phyloP scores from a whole-genome alignment of 176 grass and related monocot genomes.

The Thalia dealbata region DNA sequence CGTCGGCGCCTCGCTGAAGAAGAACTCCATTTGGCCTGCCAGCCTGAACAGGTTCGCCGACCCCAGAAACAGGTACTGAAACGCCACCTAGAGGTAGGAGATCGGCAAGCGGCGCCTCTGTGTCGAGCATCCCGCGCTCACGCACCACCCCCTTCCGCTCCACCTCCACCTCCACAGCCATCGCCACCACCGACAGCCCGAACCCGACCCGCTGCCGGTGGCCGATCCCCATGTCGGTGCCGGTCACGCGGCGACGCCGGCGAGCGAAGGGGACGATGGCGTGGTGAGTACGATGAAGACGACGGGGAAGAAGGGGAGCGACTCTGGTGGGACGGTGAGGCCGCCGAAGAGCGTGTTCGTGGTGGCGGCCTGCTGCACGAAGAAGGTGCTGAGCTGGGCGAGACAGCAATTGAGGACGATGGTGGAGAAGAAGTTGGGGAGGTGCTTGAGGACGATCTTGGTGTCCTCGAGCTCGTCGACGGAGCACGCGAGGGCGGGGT shows the following conservation, averaged over 20 bases:
- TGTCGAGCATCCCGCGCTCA: constrained; percentile 21
- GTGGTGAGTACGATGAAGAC: constrained; percentile 59
- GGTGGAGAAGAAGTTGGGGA: constrained; percentile 80
- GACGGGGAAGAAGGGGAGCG: constrained; percentile 73
- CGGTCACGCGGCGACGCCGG: constrained; percentile 20
- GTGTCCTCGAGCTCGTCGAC: constrained; percentile 68
- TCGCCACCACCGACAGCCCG: constrained; percentile 53
- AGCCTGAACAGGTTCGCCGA: constrained; percentile 74
- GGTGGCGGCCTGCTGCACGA: constrained; percentile 66
- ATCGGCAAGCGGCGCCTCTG: constrained; percentile 38
- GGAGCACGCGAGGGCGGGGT: constrained; percentile 39
- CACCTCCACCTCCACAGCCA: constrained; percentile 65
- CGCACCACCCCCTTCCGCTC: constrained; percentile 60
- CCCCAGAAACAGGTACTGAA: constrained; percentile 82
- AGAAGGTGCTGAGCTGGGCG: constrained; percentile 87
- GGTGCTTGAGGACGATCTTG: constrained; percentile 71
- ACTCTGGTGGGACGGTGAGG: constrained; percentile 58
- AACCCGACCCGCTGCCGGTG: constrained; percentile 79
- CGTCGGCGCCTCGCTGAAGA: constrained; percentile 82
- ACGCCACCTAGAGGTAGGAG: constrained; percentile 79
- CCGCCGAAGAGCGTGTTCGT: constrained; percentile 64
- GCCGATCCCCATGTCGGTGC: constrained; percentile 60
- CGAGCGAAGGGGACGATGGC: constrained; percentile 69
- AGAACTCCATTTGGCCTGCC: constrained; percentile 81
- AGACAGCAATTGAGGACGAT: constrained; percentile 85